These are phyloP conservation scores for Pezicula carpinea DNA, from an alignment of 2,329 filamentous ascomycete genomes.

Conservation along the genomic window DNA sequence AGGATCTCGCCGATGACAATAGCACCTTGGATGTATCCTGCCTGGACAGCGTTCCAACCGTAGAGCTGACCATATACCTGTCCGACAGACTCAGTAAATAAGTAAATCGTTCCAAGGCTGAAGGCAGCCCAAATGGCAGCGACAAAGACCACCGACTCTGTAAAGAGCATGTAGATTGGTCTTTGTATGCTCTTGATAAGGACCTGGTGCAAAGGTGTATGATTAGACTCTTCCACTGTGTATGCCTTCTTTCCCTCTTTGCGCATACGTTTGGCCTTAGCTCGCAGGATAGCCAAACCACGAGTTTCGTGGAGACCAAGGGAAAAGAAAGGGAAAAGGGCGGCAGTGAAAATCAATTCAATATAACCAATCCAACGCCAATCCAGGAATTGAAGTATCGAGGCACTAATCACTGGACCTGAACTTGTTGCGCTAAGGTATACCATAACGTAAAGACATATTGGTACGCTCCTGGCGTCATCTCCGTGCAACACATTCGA, in stretches of 20 bases:
- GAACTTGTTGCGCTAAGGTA: constrained; percentile 63
- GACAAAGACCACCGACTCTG: constrained; percentile 55
- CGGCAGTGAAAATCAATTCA: constrained; percentile 35
- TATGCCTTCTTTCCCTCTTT: constrained; percentile 10
- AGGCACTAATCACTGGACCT: constrained; percentile 25
- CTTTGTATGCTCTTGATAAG: constrained; percentile 6
- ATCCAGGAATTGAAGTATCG: constrained; percentile 15
- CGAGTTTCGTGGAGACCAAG: constrained; percentile 40
- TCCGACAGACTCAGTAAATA: constrained; percentile 22
- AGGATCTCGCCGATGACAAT: constrained; percentile 8
- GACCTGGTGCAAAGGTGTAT: constrained; percentile 2
- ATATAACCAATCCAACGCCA: constrained; percentile 27
- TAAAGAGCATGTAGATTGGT: constrained; percentile 41
- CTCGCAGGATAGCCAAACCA: constrained; percentile 36
- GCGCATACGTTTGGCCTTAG: constrained; percentile 7
- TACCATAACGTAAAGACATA: constrained; percentile 59
- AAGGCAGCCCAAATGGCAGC: constrained; percentile 58
- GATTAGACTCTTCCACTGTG: constrained; percentile 3
- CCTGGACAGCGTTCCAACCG: constrained; percentile 5
- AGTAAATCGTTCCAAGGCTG: constrained; percentile 20
- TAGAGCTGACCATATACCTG: constrained; percentile 17
- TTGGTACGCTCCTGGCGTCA: constrained; percentile 21
- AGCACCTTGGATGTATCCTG: constrained; percentile 12
- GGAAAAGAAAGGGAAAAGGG: constrained; percentile 35
- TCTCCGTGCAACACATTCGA: constrained; percentile 18